Conservation (phyloP, 208 protist genomes). For the Kentomonas sorsogonicus region DNA sequence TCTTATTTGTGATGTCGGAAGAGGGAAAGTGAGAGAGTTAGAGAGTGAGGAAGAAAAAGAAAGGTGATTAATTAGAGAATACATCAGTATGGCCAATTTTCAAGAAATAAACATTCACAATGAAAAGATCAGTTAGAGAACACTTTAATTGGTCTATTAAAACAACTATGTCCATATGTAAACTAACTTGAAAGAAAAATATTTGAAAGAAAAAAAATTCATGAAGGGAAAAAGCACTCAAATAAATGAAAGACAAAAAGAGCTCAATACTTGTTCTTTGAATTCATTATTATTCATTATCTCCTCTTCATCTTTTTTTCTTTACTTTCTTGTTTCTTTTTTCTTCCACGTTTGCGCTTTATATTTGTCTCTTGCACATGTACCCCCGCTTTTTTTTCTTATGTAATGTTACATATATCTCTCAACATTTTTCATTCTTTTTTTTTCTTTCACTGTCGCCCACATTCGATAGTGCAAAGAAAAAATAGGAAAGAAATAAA, state of each 20-base stretch:
- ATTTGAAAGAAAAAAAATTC: conserved; percentile 6
- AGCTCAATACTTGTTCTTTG: background rate
- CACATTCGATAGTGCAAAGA: background rate
- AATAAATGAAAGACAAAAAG: conserved; percentile 11
- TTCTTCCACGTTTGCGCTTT: background rate
- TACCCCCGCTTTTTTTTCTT: conserved; percentile 6
- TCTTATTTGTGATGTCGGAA: too few relatives aligned
- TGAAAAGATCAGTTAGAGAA: too few relatives aligned
- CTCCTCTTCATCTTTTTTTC: background rate
- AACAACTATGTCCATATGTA: too few relatives aligned
- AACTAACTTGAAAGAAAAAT: conserved; percentile 6
- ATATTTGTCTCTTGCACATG: conserved; percentile 4
- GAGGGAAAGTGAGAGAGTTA: too few relatives aligned
- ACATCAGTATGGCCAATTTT: too few relatives aligned
- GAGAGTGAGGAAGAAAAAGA: too few relatives aligned
- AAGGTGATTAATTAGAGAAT: too few relatives aligned
- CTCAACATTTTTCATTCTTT: background rate
- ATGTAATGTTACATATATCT: conserved; percentile 5
- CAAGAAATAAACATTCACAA: too few relatives aligned
- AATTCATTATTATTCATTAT: background rate
- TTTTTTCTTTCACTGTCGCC: conserved; percentile 15
- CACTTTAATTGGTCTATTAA: too few relatives aligned
- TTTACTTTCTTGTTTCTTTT: conserved; percentile 9
- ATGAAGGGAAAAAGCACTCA: conserved; percentile 8
- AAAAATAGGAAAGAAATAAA: too few relatives aligned